Evolutionary conservation across 2,329 filamentous ascomycete species (phyloP), one percentile per base, ranked within the genome.

Genomic region (Penicillium corylophilum): DNA sequence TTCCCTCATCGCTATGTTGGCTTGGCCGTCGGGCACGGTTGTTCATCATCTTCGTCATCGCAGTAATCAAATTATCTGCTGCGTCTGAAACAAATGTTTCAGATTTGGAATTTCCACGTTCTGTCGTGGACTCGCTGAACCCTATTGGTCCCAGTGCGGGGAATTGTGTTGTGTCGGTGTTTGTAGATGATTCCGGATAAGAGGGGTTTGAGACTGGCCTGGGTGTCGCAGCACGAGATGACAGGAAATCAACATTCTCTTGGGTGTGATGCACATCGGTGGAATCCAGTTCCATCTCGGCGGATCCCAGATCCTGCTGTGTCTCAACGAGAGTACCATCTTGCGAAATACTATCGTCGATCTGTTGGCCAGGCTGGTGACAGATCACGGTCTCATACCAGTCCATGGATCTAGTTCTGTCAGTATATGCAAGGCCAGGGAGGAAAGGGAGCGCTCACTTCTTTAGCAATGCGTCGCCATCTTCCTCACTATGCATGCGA

Each of bases 401-500:
- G 41, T 68, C 61, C 54, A 61, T 50, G 2, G 61, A 61, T 43
- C 63, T 59, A 15, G 31, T 53, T 20, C 2, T 3, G 35, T 57
- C 26, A 57, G 35, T 43, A 12, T 22, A 12, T 20, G 16, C 5
- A 8, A 1, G 35, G 8, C 16, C 10, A 26, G 24, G 16, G n/a
- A 31, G 12, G 4, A 5, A 8, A 9, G 8, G 23, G 24, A 36
- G 28, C 16, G 63, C 72, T 63, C 72, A 83, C 82, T 63, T 71
- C 58, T 69, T 69, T 44, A 83, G 71, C 6, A 84, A 65, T 1
- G 72, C 65, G 0, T 75, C 64, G 0, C 71, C 59, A 50, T 79
- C 67, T 36, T 77, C 71, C 4, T 77, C 66, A 1, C 65, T 55
- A 67, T 96, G 91, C 62, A 89, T 83, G 10, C 86, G 82, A 44